Evolutionary conservation across 78 protist genomes (phyloP).

Genomic region (Dictyostelium brefeldianum): DNA sequence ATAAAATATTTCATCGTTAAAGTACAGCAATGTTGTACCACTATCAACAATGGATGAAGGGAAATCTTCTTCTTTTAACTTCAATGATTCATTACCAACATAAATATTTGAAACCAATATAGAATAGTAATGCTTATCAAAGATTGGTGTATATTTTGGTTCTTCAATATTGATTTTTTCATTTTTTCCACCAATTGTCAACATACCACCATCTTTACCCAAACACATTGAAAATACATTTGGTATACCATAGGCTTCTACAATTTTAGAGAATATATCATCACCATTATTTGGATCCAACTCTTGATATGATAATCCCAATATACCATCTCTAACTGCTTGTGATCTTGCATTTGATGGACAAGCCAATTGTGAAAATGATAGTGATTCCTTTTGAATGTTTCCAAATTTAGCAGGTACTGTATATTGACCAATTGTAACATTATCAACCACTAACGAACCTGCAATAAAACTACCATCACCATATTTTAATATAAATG

Average conservation of each 20-base stretch:
- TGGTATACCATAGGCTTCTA: background rate
- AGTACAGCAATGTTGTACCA: slow-evolving; percentile 45
- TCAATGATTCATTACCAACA: slow-evolving; percentile 14
- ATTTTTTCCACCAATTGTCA: slow-evolving; percentile 47
- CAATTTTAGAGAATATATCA: slow-evolving; percentile 36
- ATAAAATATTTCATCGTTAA: slow-evolving; percentile 15
- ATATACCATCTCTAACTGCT: slow-evolving; percentile 46
- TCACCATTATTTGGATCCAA: slow-evolving; percentile 64
- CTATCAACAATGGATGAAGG: slow-evolving; percentile 32
- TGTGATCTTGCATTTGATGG: slow-evolving; percentile 5
- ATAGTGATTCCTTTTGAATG: slow-evolving; percentile 34
- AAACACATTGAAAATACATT: slow-evolving; percentile 71
- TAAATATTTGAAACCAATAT: background rate
- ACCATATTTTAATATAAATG: slow-evolving; percentile 12
- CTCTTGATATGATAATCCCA: slow-evolving; percentile 35
- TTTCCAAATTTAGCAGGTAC: slow-evolving; percentile 45
- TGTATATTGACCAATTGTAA: slow-evolving; percentile 20
- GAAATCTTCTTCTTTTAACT: background rate
- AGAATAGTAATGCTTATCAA: background rate
- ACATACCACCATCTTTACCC: slow-evolving; percentile 49
- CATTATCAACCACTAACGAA: slow-evolving; percentile 18
- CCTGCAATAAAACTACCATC: slow-evolving; percentile 48
- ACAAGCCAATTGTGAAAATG: slow-evolving; percentile 39
- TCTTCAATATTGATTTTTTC: background rate
- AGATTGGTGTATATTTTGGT: slow-evolving; percentile 24